These are phyloP conservation scores for Kurtzmaniella quercitrusa DNA, from an alignment of 1,139 yeast species.

Conservation along the genomic window DNA sequence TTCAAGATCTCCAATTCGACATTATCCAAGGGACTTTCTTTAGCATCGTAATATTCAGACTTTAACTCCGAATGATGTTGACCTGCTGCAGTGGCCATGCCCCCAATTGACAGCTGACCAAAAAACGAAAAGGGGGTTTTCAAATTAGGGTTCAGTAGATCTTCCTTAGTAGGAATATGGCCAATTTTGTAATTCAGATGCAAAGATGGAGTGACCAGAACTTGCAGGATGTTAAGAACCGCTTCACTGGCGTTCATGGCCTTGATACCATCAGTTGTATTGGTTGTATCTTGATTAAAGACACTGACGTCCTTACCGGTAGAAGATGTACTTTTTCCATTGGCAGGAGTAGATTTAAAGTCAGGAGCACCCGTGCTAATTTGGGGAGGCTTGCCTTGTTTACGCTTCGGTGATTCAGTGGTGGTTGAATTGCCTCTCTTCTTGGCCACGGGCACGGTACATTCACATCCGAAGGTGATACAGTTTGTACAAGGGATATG, in stretches of 20 bases:
- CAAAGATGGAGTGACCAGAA: slow-evolving; percentile 43
- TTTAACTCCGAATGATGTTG: slow-evolving; percentile 42
- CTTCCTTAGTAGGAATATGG: slow-evolving; percentile 38
- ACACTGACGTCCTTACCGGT: slow-evolving; percentile 3
- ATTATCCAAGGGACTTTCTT: slow-evolving; percentile 47
- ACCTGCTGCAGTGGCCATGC: slow-evolving; percentile 41
- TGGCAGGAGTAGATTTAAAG: neutral
- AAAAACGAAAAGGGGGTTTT: slow-evolving; percentile 37
- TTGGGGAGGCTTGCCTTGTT: slow-evolving; percentile 5
- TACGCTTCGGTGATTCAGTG: slow-evolving; percentile 20
- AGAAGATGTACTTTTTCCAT: neutral
- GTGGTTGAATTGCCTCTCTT: slow-evolving; percentile 33
- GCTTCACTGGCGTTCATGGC: slow-evolving; percentile 26
- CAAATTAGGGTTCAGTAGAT: slow-evolving; percentile 24
- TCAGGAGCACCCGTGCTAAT: neutral
- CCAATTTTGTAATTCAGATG: slow-evolving; percentile 39
- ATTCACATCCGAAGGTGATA: slow-evolving; percentile 72
- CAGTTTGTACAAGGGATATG: slow-evolving; percentile 78
- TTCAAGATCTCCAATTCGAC: slow-evolving; percentile 68
- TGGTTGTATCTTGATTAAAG: slow-evolving; percentile 3
- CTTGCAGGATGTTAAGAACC: slow-evolving; percentile 40
- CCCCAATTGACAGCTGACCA: slow-evolving; percentile 39
- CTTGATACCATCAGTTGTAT: slow-evolving; percentile 5
- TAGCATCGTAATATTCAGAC: slow-evolving; percentile 37
- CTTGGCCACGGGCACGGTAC: slow-evolving; percentile 59